Evolutionary conservation across 345 rosid genomes (phyloP).

Genomic region (Luvunga scandens): DNA sequence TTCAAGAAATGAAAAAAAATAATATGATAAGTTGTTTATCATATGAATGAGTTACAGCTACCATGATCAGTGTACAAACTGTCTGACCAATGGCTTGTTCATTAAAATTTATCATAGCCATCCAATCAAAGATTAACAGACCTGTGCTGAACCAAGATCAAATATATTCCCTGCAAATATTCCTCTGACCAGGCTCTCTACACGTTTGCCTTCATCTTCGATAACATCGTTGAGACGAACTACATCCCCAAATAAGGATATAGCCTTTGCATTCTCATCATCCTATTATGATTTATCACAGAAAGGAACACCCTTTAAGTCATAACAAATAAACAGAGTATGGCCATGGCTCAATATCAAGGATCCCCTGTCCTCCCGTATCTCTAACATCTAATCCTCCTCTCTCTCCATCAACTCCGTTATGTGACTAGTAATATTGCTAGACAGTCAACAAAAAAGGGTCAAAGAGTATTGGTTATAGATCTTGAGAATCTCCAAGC

Average conservation of each 20-base stretch:
- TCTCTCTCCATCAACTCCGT: background rate
- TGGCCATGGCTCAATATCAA: background rate
- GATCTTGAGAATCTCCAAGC: background rate
- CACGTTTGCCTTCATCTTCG: constrained; percentile 59
- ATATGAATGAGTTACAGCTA: background rate
- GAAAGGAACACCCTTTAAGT: background rate
- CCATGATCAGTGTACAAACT: background rate
- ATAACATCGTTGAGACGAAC: constrained; percentile 69
- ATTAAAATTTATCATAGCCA: constrained; percentile 9
- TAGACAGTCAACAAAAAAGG: background rate
- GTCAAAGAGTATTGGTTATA: background rate
- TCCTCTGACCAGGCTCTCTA: constrained; percentile 80
- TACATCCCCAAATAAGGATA: constrained; percentile 73
- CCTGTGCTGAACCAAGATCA: constrained; percentile 98
- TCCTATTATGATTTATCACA: constrained; percentile 44
- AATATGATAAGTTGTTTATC: background rate
- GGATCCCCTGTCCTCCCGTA: background rate
- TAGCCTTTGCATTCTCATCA: constrained; percentile 98
- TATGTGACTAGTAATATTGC: background rate
- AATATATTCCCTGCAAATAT: constrained; percentile 97
- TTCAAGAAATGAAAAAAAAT: constrained; percentile 34
- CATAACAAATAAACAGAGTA: background rate
- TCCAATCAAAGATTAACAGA: constrained; percentile 23
- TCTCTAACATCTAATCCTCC: background rate
- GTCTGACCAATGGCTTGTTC: background rate